A percentile compares a stretch with the other conserved stretches of the same genome.
phyloP scores from a whole-genome alignment of 352 stramenopile species.

The Pelagophyceae sp. region DNA sequence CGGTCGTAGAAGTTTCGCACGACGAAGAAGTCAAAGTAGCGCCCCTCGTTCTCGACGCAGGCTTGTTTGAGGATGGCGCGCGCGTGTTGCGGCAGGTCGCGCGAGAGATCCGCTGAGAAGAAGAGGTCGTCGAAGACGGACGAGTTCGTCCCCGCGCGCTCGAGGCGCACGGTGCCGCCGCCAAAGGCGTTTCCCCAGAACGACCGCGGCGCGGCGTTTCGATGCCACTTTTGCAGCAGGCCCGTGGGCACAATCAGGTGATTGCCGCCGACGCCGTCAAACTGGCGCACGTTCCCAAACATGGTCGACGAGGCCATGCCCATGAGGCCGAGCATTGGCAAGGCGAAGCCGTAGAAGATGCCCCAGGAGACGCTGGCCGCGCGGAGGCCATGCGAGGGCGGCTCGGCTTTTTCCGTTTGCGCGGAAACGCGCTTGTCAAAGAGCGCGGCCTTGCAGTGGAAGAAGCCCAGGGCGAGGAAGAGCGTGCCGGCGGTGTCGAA shows the following conservation, averaged over 20 bases:
- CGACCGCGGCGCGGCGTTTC: not conserved
- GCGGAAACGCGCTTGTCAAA: not conserved
- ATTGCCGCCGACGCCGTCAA: not conserved
- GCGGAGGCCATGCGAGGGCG: not conserved
- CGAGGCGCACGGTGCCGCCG: conserved; percentile 10
- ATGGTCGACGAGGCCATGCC: conserved; percentile 16
- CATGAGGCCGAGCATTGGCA: conserved; percentile 5
- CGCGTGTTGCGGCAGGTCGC: conserved; percentile 4
- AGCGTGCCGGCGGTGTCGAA: not conserved
- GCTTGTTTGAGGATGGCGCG: not conserved
- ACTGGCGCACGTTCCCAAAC: conserved; percentile 13
- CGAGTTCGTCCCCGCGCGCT: not conserved
- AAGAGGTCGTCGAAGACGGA: not conserved
- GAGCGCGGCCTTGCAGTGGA: not conserved
- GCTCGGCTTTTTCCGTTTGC: not conserved
- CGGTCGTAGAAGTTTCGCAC: conserved; percentile 10
- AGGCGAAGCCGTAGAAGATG: conserved; percentile 10
- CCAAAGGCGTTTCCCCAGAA: not conserved
- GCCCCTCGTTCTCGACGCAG: not conserved
- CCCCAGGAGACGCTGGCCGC: not conserved
- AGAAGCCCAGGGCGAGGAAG: conserved; percentile 1
- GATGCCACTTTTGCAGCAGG: not conserved
- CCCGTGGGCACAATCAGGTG: conserved; percentile 15
- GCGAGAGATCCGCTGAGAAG: not conserved
- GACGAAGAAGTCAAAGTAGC: conserved; percentile 17